Percentiles rank a stretch among this genome's conserved stretches.
Conservation (phyloP, 495 filamentous ascomycete genomes). For the Hypoxylon cercidicola region DNA sequence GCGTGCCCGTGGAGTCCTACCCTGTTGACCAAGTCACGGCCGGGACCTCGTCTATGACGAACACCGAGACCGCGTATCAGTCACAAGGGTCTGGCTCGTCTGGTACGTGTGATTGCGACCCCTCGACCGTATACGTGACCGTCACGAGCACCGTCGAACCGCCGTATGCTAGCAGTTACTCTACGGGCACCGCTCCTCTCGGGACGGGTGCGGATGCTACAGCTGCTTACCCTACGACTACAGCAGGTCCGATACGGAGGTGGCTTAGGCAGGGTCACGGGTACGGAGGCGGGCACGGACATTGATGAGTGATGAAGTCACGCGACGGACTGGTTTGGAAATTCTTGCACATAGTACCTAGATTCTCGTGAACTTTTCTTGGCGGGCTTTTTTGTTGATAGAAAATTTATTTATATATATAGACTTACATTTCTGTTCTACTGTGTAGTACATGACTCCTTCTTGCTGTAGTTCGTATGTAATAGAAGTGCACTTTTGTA, state of each 20-base stretch:
- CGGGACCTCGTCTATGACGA: constrained; percentile 20
- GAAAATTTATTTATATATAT: not conserved
- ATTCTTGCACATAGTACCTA: constrained; percentile 13
- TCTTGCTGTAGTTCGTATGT: too few species aligned
- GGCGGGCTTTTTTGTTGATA: constrained; percentile 10
- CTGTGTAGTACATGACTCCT: too few species aligned
- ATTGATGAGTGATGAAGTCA: constrained; percentile 2
- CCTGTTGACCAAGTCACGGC: constrained; percentile 4
- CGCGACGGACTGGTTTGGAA: constrained; percentile 2
- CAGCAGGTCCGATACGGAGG: constrained; percentile 26
- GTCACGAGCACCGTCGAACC: constrained; percentile 42
- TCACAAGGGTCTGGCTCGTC: not conserved
- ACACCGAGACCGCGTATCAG: constrained; percentile 19
- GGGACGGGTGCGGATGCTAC: constrained; percentile 7
- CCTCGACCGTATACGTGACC: constrained; percentile 42
- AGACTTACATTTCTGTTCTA: constrained; percentile 5
- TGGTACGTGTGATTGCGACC: constrained; percentile 26
- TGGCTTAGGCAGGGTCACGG: constrained; percentile 41
- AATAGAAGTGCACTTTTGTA: too few species aligned
- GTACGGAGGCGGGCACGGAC: constrained; percentile 22
- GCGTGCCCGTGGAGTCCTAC: constrained; percentile 2
- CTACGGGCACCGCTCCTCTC: constrained; percentile 24
- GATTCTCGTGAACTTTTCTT: constrained; percentile 1
- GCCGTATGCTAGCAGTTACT: constrained; percentile 35
- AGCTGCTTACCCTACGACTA: constrained; percentile 19